Evolutionary conservation across 192 early-diverging fungal species (phyloP).

Genomic region (Coemansia sp.): DNA sequence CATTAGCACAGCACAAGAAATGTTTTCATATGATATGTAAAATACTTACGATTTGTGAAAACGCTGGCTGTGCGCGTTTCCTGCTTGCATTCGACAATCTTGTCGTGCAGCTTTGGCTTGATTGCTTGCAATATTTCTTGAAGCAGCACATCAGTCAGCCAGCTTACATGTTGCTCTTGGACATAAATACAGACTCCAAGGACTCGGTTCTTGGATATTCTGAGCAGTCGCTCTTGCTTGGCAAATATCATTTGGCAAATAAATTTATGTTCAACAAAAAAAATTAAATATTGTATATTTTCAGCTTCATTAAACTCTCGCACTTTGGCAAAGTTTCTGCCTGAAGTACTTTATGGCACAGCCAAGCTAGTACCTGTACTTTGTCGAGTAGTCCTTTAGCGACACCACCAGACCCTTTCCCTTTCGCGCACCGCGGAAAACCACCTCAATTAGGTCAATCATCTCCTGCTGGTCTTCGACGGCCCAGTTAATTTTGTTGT

Average conservation of each 20-base stretch:
- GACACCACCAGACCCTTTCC: constrained; percentile 97
- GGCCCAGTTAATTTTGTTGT: constrained; percentile 99
- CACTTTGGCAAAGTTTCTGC: not conserved
- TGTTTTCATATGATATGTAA: not conserved
- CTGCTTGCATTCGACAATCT: constrained; percentile 23
- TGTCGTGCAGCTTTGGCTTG: constrained; percentile 22
- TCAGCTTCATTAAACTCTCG: not conserved
- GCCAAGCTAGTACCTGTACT: constrained; percentile 85
- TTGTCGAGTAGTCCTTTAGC: constrained; percentile 96
- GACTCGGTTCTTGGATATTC: constrained; percentile 20
- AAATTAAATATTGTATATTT: not conserved
- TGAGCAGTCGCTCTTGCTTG: constrained; percentile 36
- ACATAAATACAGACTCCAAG: constrained; percentile 38
- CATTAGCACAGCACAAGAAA: not conserved
- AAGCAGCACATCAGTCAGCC: constrained; percentile 46
- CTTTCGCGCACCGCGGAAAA: constrained; percentile 93
- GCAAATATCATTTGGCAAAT: constrained; percentile 34
- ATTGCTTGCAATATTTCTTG: constrained; percentile 49
- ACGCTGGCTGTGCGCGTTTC: constrained; percentile 19
- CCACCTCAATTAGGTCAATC: constrained; percentile 89
- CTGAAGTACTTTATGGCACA: constrained; percentile 16
- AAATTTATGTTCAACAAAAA: not conserved
- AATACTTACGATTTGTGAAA: constrained; percentile 34
- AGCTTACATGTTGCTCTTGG: constrained; percentile 32
- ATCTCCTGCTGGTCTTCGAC: constrained; percentile 93